A percentile compares a stretch with the other conserved stretches of the same genome.
Evolutionary conservation across 768 basidiomycete species (phyloP).

Genomic region (Russula dissimulans): DNA sequence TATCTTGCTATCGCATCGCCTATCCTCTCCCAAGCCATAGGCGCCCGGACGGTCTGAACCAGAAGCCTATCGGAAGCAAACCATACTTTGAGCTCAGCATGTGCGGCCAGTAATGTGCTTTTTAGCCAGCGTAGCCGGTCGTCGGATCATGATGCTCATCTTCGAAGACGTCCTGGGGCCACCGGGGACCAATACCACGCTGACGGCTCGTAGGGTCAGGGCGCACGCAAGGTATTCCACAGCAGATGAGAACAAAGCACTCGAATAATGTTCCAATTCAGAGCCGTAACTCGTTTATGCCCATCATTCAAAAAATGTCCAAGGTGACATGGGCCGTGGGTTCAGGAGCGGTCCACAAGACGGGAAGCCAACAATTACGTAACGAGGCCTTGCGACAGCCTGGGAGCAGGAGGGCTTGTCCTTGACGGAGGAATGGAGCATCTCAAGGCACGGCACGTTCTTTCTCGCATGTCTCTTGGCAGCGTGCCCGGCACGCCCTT

Average conservation of each 20-base stretch:
- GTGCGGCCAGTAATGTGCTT: neutral
- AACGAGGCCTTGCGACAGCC: neutral
- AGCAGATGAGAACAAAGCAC: neutral
- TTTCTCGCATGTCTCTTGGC: neutral
- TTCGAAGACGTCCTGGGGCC: neutral
- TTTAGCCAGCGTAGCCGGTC: neutral
- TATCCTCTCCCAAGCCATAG: too few relatives aligned
- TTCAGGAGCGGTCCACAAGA: neutral
- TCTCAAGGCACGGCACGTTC: neutral
- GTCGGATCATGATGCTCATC: neutral
- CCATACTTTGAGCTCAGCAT: neutral
- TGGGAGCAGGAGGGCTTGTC: neutral
- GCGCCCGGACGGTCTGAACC: neutral
- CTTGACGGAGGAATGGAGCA: conserved; percentile 2
- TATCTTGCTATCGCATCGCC: neutral
- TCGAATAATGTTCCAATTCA: neutral
- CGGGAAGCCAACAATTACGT: neutral
- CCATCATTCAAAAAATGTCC: neutral
- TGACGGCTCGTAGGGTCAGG: neutral
- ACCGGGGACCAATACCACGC: neutral
- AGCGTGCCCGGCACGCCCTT: neutral
- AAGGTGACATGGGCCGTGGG: neutral
- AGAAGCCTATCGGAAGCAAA: neutral
- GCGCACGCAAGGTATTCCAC: neutral
- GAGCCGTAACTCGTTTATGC: neutral